A percentile compares a stretch with the other conserved stretches of the same genome.
These are phyloP conservation scores for Candida neerlandica DNA, from an alignment of 1,139 yeast species.

Conservation along the genomic window DNA sequence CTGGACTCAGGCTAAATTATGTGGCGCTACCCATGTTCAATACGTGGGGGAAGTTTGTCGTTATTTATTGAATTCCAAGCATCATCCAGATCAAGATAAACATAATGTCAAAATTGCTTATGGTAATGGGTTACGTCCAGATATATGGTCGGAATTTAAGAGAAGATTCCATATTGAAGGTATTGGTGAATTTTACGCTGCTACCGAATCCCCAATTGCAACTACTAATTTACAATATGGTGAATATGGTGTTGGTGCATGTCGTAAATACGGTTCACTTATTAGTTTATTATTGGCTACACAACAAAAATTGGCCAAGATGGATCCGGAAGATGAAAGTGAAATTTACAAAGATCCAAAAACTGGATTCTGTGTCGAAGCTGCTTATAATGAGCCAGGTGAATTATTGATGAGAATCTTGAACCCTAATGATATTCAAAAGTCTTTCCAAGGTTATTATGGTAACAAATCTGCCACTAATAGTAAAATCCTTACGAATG, in stretches of 20 bases:
- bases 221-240: constrained; percentile 82
- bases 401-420: constrained; percentile 79
- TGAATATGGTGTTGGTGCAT: constrained; percentile 84
- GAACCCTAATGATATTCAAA: constrained; percentile 62
- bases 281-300: constrained; percentile 55
- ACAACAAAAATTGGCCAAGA: constrained; percentile 65
- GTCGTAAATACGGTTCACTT: constrained; percentile 77
- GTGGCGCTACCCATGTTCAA: constrained; percentile 79
- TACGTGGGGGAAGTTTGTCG: constrained; percentile 97
- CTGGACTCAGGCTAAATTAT: constrained; percentile 85
- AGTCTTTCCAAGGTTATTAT: constrained; percentile 88
- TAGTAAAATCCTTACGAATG: constrained; percentile 71
- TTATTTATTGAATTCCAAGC: constrained; percentile 70
- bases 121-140: constrained; percentile 94
- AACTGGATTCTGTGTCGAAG: constrained; percentile 57
- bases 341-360: constrained; percentile 69
- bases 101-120: constrained; percentile 75
- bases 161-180: constrained; percentile 71
- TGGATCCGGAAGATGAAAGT: constrained; percentile 82
- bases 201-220: constrained; percentile 92
- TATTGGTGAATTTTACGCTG: constrained; percentile 91
- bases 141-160: constrained; percentile 85
- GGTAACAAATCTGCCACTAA: constrained; percentile 80
- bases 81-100: constrained; percentile 63
- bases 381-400: constrained; percentile 68